These are phyloP conservation scores for Lunularia cruciata DNA, from an alignment of 225 moss, liverwort and hornwort genomes.

Conservation along the genomic window DNA sequence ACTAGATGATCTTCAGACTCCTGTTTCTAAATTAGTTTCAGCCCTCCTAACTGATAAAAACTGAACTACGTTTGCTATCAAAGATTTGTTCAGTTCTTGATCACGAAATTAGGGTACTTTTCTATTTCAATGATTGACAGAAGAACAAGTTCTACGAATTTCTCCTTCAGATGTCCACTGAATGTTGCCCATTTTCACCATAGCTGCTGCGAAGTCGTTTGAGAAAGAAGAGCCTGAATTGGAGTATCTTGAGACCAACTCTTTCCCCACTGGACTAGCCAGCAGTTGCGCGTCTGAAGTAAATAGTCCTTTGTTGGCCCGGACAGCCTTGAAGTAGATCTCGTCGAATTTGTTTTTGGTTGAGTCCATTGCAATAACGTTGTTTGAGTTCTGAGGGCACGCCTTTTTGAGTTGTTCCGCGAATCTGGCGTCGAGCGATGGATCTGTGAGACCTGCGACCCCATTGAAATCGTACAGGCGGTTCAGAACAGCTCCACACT, in stretches of 20 bases:
- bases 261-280: neutral
- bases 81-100: too few species aligned
- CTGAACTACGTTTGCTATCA: too few species aligned
- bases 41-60: too few species aligned
- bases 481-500: neutral
- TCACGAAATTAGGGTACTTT: too few species aligned
- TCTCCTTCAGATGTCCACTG: constrained; percentile 4
- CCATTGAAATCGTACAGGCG: constrained; percentile 13
- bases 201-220: constrained; percentile 5
- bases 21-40: too few species aligned
- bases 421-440: constrained; percentile 4
- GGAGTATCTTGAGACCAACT: constrained; percentile 13
- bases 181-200: constrained; percentile 22
- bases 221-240: constrained; percentile 10
- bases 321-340: constrained; percentile 15
- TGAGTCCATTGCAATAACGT: neutral
- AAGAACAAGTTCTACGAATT: neutral
- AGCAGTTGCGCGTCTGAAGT: neutral
- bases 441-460: constrained; percentile 1
- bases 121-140: too few species aligned
- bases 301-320: constrained; percentile 9
- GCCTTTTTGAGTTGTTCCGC: neutral
- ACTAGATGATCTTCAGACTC: too few species aligned
- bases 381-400: neutral
- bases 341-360: constrained; percentile 12